phyloP scores from a whole-genome alignment of 1,139 yeast genomes.

The Kodamaea suecica region DNA sequence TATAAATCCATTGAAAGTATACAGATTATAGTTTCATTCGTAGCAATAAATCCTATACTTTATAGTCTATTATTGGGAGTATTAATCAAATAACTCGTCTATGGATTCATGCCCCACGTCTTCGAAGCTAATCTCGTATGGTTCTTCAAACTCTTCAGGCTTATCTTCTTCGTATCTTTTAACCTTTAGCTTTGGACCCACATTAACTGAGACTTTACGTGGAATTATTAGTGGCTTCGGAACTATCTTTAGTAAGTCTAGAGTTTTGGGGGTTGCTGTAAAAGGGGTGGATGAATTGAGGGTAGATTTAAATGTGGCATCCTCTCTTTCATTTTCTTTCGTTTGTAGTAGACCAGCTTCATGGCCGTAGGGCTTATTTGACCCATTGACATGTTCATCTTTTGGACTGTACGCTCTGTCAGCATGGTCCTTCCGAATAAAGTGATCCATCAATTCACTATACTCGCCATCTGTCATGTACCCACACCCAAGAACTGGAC shows the following conservation, averaged over 20 bases:
- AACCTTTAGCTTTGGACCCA: neutral
- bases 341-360: too few relatives aligned
- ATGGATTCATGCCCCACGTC: slow-evolving; percentile 20
- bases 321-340: too few relatives aligned
- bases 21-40: neutral
- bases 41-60: too few relatives aligned
- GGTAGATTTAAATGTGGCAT: too few relatives aligned
- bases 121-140: slow-evolving; percentile 7
- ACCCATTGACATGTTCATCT: too few relatives aligned
- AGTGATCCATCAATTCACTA: slow-evolving; percentile 32
- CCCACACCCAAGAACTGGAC: slow-evolving; percentile 45
- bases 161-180: neutral
- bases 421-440: slow-evolving; percentile 8
- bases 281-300: too few relatives aligned
- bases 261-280: too few relatives aligned
- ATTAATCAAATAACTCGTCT: slow-evolving; percentile 20
- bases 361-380: too few relatives aligned
- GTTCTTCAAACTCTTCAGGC: neutral
- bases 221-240: neutral
- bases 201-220: neutral
- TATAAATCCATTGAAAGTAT: neutral
- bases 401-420: slow-evolving; percentile 1
- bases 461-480: slow-evolving; percentile 40
- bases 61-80: too few relatives aligned
- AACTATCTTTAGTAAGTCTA: neutral